phyloP scores from a whole-genome alignment of 2,329 filamentous ascomycete species.

The Penicillium sp. region DNA sequence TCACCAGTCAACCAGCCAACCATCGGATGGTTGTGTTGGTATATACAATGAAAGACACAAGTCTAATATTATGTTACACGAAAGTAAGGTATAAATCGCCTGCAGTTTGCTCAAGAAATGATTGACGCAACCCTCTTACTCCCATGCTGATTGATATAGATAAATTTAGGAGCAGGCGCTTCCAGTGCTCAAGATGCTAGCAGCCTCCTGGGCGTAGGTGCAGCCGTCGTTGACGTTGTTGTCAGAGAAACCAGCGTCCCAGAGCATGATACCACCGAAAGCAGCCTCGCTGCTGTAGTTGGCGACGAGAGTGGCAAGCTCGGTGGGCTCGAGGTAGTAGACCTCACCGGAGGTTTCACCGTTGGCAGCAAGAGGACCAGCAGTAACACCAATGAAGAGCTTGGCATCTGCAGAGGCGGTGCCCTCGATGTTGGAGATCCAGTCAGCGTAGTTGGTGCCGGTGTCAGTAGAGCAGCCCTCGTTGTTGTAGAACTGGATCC shows the following conservation, averaged over 20 bases:
- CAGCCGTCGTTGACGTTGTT: constrained; percentile 44
- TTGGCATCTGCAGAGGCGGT: constrained; percentile 45
- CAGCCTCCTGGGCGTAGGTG: constrained; percentile 47
- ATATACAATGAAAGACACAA: no score
- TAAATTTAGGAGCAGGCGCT: constrained; percentile 3
- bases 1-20: not conserved
- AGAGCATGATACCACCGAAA: constrained; percentile 60
- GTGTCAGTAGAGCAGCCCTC: constrained; percentile 44
- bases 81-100: not conserved
- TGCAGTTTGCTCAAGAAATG: not conserved
- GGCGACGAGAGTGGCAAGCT: constrained; percentile 45
- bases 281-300: constrained; percentile 36
- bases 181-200: constrained; percentile 36
- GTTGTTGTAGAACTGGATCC: constrained; percentile 57
- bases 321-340: constrained; percentile 46
- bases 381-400: constrained; percentile 52
- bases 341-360: constrained; percentile 13
- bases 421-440: constrained; percentile 37
- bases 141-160: not conserved
- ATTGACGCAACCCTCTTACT: not conserved
- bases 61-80: not conserved
- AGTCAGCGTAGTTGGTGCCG: constrained; percentile 46
- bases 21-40: not conserved
- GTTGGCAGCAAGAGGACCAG: constrained; percentile 26
- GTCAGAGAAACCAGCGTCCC: constrained; percentile 51